Evolutionary conservation across 2,329 filamentous ascomycete species (phyloP).

Genomic region (Microsporum ferrugineum): DNA sequence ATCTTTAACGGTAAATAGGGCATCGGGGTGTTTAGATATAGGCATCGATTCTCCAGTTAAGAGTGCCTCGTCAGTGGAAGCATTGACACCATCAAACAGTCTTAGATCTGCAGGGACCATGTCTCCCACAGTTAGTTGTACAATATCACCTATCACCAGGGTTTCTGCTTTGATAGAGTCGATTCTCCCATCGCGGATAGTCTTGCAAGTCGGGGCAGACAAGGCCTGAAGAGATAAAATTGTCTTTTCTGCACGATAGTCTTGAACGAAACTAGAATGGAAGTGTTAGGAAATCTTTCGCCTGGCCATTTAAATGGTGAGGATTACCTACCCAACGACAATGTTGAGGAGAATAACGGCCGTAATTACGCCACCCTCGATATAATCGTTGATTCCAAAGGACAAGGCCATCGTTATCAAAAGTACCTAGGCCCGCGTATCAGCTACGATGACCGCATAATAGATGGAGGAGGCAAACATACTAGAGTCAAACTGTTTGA

Average conservation of each 20-base stretch:
- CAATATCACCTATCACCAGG: conserved; percentile 48
- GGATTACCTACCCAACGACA: conserved; percentile 36
- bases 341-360: conserved; percentile 50
- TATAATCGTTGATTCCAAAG: conserved; percentile 45
- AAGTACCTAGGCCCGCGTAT: conserved; percentile 45
- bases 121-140: conserved; percentile 41
- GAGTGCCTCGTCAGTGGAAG: conserved; percentile 50
- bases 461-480: conserved; percentile 16
- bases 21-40: conserved; percentile 41
- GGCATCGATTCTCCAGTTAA: conserved; percentile 53
- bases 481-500: conserved; percentile 65
- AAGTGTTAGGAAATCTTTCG: background rate
- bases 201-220: conserved; percentile 40
- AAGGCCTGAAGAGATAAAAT: conserved; percentile 42
- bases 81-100: conserved; percentile 47
- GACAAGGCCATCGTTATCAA: conserved; percentile 60
- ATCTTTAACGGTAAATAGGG: conserved; percentile 33
- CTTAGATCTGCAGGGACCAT: conserved; percentile 40
- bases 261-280: conserved; percentile 39
- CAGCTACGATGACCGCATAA: background rate
- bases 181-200: conserved; percentile 41
- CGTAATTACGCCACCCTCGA: conserved; percentile 49
- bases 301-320: background rate
- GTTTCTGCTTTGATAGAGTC: conserved; percentile 44
- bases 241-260: conserved; percentile 44